A percentile compares a stretch with the other conserved stretches of the same genome.
These are phyloP conservation scores for Hypoxylon sp. DNA, from an alignment of 2,329 filamentous ascomycete genomes.

Conservation along the genomic window DNA sequence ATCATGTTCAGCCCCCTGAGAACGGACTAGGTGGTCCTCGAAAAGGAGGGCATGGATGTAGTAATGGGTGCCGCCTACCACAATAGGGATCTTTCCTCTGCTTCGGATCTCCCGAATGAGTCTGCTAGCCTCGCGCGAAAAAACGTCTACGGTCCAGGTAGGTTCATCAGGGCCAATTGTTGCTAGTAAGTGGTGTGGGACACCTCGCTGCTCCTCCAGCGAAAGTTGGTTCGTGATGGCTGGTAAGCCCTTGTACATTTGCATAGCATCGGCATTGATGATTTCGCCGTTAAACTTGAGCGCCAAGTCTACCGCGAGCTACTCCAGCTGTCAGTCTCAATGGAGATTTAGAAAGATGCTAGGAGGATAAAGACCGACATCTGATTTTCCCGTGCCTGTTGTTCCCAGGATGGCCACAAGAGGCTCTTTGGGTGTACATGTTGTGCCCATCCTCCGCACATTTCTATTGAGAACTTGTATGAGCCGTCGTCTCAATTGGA, in stretches of 20 bases:
- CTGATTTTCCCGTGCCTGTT: slow-evolving; percentile 81
- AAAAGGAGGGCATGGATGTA: slow-evolving; percentile 93
- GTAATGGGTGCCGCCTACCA: slow-evolving; percentile 96
- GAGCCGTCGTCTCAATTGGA: slow-evolving; percentile 4
- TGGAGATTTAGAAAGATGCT: not conserved
- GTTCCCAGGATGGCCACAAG: slow-evolving; percentile 87
- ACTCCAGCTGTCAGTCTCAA: slow-evolving; percentile 29
- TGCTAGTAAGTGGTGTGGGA: slow-evolving; percentile 90
- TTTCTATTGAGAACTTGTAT: slow-evolving; percentile 37
- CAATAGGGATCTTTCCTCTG: slow-evolving; percentile 84
- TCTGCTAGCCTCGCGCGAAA: slow-evolving; percentile 75
- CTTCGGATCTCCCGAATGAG: slow-evolving; percentile 82
- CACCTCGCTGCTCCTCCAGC: slow-evolving; percentile 76
- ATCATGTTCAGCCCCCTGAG: slow-evolving; percentile 50
- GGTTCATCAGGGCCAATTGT: slow-evolving; percentile 80
- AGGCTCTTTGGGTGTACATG: slow-evolving; percentile 63
- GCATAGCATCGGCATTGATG: slow-evolving; percentile 98
- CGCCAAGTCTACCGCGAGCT: slow-evolving; percentile 93
- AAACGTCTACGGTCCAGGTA: slow-evolving; percentile 85
- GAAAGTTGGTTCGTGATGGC: slow-evolving; percentile 97
- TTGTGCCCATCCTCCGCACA: slow-evolving; percentile 55
- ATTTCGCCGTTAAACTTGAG: slow-evolving; percentile 88
- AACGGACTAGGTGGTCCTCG: slow-evolving; percentile 72
- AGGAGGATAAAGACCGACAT: slow-evolving; percentile 53
- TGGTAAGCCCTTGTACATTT: slow-evolving; percentile 91